phyloP scores from a whole-genome alignment of 495 filamentous ascomycete species.

The Lepraria neglecta region DNA sequence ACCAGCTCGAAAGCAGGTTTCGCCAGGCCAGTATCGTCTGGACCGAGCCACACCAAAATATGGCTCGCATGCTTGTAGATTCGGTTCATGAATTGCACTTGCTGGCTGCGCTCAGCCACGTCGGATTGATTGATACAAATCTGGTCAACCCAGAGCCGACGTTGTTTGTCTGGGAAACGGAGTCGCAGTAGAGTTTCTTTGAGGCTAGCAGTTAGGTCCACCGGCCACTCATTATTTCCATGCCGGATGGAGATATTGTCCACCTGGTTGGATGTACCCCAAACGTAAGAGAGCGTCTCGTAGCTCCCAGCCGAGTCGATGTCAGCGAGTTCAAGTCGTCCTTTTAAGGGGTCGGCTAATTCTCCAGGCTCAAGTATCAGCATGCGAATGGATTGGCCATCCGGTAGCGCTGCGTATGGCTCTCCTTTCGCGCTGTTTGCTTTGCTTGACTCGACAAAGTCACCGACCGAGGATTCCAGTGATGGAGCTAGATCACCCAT shows the following conservation, averaged over 20 bases:
- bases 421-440: not conserved
- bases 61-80: conserved; percentile 15
- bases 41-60: conserved; percentile 3
- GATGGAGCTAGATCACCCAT: conserved; percentile 1
- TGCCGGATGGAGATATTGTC: not conserved
- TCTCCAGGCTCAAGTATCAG: not conserved
- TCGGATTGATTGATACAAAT: conserved; percentile 25
- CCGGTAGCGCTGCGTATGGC: not conserved
- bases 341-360: not conserved
- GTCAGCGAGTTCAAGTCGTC: not conserved
- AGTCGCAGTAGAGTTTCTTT: not conserved
- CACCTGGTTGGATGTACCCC: not conserved
- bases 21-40: not conserved
- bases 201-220: not conserved
- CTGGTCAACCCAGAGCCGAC: conserved; percentile 16
- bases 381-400: not conserved
- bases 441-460: not conserved
- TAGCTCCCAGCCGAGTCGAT: not conserved
- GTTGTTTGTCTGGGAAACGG: not conserved
- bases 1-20: not conserved
- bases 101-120: conserved; percentile 18
- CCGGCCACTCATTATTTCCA: not conserved
- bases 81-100: conserved; percentile 23
- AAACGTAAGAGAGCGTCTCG: conserved; percentile 1
- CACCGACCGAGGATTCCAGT: not conserved